Conservation (phyloP, 192 early-diverging fungal species). For the Umbelopsis vinacea region DNA sequence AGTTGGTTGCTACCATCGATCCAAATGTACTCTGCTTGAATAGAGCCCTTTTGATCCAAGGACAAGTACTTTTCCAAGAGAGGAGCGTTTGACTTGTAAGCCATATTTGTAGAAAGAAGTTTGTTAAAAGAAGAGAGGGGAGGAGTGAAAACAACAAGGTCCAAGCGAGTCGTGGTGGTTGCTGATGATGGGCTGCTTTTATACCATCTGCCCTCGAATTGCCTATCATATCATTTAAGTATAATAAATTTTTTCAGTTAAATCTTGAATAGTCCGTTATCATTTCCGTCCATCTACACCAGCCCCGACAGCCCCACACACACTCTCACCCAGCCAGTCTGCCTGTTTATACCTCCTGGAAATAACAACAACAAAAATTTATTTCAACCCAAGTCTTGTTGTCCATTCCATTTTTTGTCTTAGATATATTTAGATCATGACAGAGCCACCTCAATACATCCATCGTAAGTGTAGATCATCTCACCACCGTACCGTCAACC, state of each 20-base stretch:
- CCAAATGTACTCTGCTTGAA: constrained; percentile 61
- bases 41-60: constrained; percentile 52
- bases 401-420: neutral
- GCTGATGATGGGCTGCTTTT: neutral
- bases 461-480: too few relatives aligned
- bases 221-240: constrained; percentile 11
- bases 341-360: neutral
- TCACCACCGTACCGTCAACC: neutral
- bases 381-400: too few relatives aligned
- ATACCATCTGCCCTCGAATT: constrained; percentile 9
- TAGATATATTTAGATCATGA: neutral
- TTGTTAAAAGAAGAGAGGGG: constrained; percentile 3
- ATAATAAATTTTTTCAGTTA: constrained; percentile 14
- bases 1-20: constrained; percentile 52
- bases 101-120: constrained; percentile 16
- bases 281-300: constrained; percentile 19
- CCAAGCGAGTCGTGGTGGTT: neutral
- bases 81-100: constrained; percentile 35
- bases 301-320: constrained; percentile 9
- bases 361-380: too few relatives aligned
- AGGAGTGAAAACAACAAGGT: neutral
- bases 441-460: too few relatives aligned
- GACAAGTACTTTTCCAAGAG: constrained; percentile 52
- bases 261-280: constrained; percentile 22
- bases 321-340: neutral